These are phyloP conservation scores for Gymnopilus junonius DNA, from an alignment of 768 basidiomycete species.

Conservation along the genomic window DNA sequence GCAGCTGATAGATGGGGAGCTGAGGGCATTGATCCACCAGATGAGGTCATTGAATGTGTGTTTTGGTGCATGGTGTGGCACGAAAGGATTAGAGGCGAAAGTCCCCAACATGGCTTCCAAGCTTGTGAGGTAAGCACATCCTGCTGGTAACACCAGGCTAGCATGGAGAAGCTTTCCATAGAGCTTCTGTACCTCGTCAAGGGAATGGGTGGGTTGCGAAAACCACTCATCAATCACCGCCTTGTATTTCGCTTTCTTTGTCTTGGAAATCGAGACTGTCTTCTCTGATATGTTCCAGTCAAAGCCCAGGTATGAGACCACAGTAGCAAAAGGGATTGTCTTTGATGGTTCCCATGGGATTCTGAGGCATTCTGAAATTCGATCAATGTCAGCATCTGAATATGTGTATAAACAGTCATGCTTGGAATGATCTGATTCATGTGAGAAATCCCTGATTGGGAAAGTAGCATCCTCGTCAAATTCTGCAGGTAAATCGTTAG, in stretches of 20 bases:
- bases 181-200: conserved; percentile 37
- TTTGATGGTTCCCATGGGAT: conserved; percentile 32
- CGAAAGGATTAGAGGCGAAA: conserved; percentile 33
- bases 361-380: conserved; percentile 27
- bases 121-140: conserved; percentile 41
- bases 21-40: not conserved
- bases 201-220: conserved; percentile 23
- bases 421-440: too few relatives aligned
- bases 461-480: conserved; percentile 24
- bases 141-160: conserved; percentile 30
- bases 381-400: conserved; percentile 36
- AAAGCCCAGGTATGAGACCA: conserved; percentile 28
- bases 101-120: conserved; percentile 40
- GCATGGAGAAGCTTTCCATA: conserved; percentile 46
- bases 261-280: conserved; percentile 16
- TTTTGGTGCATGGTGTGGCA: conserved; percentile 21
- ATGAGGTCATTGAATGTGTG: not conserved
- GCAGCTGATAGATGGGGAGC: not conserved
- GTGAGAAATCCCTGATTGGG: conserved; percentile 1
- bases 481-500: conserved; percentile 23
- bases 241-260: conserved; percentile 26
- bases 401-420: conserved; percentile 24
- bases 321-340: conserved; percentile 16
- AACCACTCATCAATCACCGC: conserved; percentile 32
- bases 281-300: conserved; percentile 23